Conservation (phyloP, 2,329 filamentous ascomycete genomes). For the Paraphoma sp. region DNA sequence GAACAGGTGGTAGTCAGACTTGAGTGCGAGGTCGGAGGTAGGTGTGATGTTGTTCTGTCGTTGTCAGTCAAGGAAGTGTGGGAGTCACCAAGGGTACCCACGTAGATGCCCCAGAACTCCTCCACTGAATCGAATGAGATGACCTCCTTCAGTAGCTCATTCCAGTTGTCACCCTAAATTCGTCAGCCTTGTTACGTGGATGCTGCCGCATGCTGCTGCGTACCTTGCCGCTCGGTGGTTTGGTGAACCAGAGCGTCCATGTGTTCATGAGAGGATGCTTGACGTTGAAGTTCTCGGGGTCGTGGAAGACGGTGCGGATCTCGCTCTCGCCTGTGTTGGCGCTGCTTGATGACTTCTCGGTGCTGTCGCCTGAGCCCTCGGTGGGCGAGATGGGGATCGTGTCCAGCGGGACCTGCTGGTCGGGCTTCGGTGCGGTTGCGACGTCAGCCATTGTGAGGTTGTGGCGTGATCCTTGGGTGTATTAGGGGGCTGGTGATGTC, state of each 20-base stretch:
- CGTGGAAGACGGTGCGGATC: constrained; percentile 93
- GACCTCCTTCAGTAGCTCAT: constrained; percentile 95
- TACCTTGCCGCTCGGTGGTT: constrained; percentile 95
- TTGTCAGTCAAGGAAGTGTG: constrained; percentile 16
- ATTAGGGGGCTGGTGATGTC: neutral
- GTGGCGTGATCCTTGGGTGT: neutral
- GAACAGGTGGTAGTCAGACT: constrained; percentile 99
- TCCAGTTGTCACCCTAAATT: constrained; percentile 92
- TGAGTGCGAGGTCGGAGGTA: constrained; percentile 92
- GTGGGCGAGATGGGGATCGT: constrained; percentile 63
- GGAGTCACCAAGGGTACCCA: constrained; percentile 59
- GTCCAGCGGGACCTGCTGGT: constrained; percentile 60
- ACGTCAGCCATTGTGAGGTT: constrained; percentile 44
- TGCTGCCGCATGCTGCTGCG: constrained; percentile 20
- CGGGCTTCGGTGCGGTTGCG: constrained; percentile 45
- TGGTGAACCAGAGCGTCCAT: constrained; percentile 99
- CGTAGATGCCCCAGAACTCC: constrained; percentile 99
- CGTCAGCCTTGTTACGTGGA: constrained; percentile 15
- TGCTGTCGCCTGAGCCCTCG: constrained; percentile 50
- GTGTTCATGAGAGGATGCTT: constrained; percentile 97
- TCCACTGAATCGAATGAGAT: constrained; percentile 99
- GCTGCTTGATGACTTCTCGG: constrained; percentile 48
- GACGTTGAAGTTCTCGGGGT: constrained; percentile 99
- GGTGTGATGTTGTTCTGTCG: constrained; percentile 97
- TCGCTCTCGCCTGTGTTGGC: constrained; percentile 59